These are phyloP conservation scores for Russula virescens DNA, from an alignment of 768 basidiomycete species.

Conservation along the genomic window DNA sequence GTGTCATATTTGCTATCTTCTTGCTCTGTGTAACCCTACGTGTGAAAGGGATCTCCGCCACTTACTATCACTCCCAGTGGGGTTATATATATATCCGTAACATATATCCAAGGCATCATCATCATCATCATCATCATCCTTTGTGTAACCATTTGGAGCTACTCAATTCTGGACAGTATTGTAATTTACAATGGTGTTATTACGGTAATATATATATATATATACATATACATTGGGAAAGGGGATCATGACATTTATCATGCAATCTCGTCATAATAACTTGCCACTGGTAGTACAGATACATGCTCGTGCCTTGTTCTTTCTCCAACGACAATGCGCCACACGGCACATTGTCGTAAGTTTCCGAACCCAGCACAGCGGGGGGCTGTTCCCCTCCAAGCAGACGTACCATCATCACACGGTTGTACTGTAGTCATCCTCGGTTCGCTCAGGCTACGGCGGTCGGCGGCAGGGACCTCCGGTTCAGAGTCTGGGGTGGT, in stretches of 20 bases:
- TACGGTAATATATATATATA: constrained; percentile 12
- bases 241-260: not conserved
- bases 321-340: not conserved
- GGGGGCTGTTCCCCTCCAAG: no score
- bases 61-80: not conserved
- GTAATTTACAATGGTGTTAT: constrained; percentile 5
- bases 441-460: no score
- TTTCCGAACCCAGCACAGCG: no score
- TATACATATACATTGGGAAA: not conserved
- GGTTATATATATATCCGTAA: constrained; percentile 14
- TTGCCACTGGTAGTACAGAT: not conserved
- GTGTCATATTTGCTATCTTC: constrained; percentile 4
- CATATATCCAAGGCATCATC: not conserved
- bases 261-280: not conserved
- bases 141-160: constrained; percentile 8
- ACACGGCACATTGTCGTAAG: no score
- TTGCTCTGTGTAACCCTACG: constrained; percentile 7
- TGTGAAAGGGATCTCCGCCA: constrained; percentile 1
- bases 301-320: not conserved
- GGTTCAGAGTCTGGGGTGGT: no score
- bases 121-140: no score
- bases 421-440: no score
- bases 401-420: no score
- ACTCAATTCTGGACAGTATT: constrained; percentile 7
- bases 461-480: no score